Evolutionary conservation across 352 stramenopile species (phyloP).

Genomic region (Phytophthora chlamydospora): DNA sequence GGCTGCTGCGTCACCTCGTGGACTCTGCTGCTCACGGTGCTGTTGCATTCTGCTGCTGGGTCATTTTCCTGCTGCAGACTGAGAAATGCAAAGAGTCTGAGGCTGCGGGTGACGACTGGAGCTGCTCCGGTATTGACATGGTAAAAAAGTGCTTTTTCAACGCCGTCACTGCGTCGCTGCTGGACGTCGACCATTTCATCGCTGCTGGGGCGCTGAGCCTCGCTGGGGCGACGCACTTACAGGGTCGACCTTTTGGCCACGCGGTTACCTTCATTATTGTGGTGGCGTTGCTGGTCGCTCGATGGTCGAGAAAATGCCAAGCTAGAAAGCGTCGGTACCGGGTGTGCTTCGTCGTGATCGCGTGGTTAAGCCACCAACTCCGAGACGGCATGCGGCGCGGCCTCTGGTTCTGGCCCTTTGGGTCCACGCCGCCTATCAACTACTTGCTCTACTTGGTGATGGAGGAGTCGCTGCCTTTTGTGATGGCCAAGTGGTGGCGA

Average conservation of each 20-base stretch:
- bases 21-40: slow-evolving; percentile 63
- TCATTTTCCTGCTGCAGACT: slow-evolving; percentile 58
- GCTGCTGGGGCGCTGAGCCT: slow-evolving; percentile 62
- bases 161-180: slow-evolving; percentile 43
- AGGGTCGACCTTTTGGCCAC: slow-evolving; percentile 68
- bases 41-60: slow-evolving; percentile 66
- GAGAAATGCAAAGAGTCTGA: slow-evolving; percentile 19
- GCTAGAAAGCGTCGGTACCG: slow-evolving; percentile 31
- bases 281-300: slow-evolving; percentile 45
- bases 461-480: slow-evolving; percentile 57
- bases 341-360: slow-evolving; percentile 60
- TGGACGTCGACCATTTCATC: slow-evolving; percentile 83
- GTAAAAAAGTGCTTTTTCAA: slow-evolving; percentile 53
- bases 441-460: slow-evolving; percentile 71
- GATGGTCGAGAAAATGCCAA: slow-evolving; percentile 33
- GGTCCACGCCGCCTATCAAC: slow-evolving; percentile 63
- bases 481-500: slow-evolving; percentile 46
- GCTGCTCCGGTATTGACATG: slow-evolving; percentile 20
- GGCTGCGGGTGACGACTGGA: not conserved
- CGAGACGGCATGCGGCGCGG: slow-evolving; percentile 66
- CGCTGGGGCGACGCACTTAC: slow-evolving; percentile 59
- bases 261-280: slow-evolving; percentile 70
- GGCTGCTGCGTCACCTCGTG: slow-evolving; percentile 62
- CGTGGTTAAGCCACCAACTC: slow-evolving; percentile 72
- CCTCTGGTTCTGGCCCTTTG: slow-evolving; percentile 77